Base-by-base conservation (phyloP, 257 asterid species). In the Nicotiana noctiflora region DNA sequence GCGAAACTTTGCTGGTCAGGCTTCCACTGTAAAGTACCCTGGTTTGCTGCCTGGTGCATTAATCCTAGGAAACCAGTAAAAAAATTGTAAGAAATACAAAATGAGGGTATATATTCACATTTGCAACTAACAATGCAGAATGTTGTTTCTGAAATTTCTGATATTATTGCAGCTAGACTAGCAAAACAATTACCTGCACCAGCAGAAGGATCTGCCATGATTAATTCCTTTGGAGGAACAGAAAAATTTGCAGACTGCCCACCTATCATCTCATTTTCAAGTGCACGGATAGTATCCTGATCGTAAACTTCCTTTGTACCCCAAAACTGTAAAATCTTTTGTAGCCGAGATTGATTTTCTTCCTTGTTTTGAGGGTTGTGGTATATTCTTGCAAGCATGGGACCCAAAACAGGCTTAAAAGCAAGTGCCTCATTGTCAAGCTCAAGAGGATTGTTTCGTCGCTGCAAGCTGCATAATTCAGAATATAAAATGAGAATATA, bases 381-480 rank as follows among this genome's bases (percentile, higher is more conserved):
- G 90, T 90, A 95, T 70, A 93, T 86, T 91, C 97, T 90, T 1
- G 90, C 94, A 75, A 95, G 88, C 97, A 95, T 95, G 53, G 99
- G 90, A 34, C 97, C 97, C 92, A 95, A 82, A 83, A 95, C 97
- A 1, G 99, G 97, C 90, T 89, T 91, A 85, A 95, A 95, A 75
- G 98, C 97, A 86, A 90, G 90, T 55, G 98, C 97, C 91, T 95
- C 98, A 3, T 89, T 93, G 85, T 95, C 99, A 23, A 91, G 93
- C 81, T 95, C 99, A 31, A 79, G 93, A 32, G 94, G 97, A 56
- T 90, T 92, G 75, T 59, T 89, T 80, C 99, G 91, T 82, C 97
- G 90, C 85, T 95, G 99, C 88, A 95, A 90, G 91, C 99, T 95
- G 91, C 77, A 90, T 46, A 65, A 63, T 83, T 10, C 67, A 88